Evolutionary conservation across 83 land plant genomes (phyloP).

Genomic region (Thuja plicata): DNA sequence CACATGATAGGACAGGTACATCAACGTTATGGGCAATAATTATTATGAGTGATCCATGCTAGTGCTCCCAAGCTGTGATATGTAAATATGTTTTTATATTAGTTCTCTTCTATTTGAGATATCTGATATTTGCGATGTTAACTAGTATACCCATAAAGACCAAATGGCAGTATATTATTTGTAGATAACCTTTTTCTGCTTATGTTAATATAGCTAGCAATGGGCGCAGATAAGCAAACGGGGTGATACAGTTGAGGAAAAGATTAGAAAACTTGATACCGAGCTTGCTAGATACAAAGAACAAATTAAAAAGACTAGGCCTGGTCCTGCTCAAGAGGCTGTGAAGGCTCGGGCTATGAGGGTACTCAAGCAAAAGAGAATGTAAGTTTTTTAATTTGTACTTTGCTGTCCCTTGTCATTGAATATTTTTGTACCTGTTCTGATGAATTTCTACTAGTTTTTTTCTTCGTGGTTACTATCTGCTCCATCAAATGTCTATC

Average conservation of each 20-base stretch:
- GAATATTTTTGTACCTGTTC: background rate
- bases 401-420: background rate
- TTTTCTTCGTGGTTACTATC: background rate
- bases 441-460: background rate
- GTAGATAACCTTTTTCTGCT: background rate
- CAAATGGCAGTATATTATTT: background rate
- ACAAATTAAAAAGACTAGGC: slow-evolving; percentile 81
- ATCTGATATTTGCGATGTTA: background rate
- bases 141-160: background rate
- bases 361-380: slow-evolving; percentile 91
- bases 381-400: slow-evolving; percentile 44
- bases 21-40: background rate
- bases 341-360: slow-evolving; percentile 99
- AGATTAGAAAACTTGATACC: slow-evolving; percentile 81
- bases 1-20: background rate
- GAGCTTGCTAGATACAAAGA: slow-evolving; percentile 80
- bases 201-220: background rate
- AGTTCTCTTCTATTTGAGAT: background rate
- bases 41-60: background rate
- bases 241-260: slow-evolving; percentile 93
- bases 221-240: slow-evolving; percentile 84
- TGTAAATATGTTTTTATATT: background rate
- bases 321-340: slow-evolving; percentile 95
- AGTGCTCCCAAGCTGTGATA: background rate
- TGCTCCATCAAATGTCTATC: background rate